These are phyloP conservation scores for Geotrichum macrosporum DNA, from an alignment of 1,139 yeast genomes.

Conservation along the genomic window DNA sequence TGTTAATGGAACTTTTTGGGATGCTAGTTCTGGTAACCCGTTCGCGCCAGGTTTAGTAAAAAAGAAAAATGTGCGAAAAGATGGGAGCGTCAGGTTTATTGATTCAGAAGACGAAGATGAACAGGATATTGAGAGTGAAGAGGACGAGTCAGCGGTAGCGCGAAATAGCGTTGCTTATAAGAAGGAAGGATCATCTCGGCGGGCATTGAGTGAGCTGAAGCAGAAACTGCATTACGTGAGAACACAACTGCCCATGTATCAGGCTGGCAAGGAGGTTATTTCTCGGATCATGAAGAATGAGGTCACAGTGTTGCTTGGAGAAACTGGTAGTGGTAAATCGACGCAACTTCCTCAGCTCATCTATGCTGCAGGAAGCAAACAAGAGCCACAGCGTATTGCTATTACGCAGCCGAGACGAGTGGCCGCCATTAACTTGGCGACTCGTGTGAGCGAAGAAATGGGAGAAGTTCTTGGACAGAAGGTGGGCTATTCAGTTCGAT, in stretches of 20 bases:
- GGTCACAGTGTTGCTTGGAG: constrained; percentile 85
- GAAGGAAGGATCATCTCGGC: neutral
- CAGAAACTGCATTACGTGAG: constrained; percentile 47
- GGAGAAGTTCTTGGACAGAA: constrained; percentile 63
- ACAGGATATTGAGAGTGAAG: constrained; percentile 24
- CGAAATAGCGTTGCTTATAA: constrained; percentile 9
- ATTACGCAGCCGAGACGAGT: constrained; percentile 97
- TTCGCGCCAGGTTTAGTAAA: too few species aligned
- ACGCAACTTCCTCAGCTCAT: constrained; percentile 90
- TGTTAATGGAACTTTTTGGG: too few species aligned
- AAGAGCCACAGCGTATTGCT: constrained; percentile 54
- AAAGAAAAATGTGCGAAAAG: constrained; percentile 11
- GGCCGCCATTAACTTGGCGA: constrained; percentile 92
- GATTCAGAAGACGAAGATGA: constrained; percentile 41
- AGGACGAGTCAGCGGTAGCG: constrained; percentile 28
- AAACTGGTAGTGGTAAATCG: constrained; percentile 96
- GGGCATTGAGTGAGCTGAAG: constrained; percentile 14
- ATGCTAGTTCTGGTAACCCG: too few species aligned
- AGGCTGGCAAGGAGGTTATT: constrained; percentile 61
- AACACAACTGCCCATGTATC: constrained; percentile 67
- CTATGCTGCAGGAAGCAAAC: constrained; percentile 30
- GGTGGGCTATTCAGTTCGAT: constrained; percentile 95
- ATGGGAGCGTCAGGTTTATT: constrained; percentile 24
- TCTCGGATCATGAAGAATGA: constrained; percentile 52
- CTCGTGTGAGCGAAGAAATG: constrained; percentile 85